Conservation (phyloP, 805 yeast species). For the Clavispora santaluciae region DNA sequence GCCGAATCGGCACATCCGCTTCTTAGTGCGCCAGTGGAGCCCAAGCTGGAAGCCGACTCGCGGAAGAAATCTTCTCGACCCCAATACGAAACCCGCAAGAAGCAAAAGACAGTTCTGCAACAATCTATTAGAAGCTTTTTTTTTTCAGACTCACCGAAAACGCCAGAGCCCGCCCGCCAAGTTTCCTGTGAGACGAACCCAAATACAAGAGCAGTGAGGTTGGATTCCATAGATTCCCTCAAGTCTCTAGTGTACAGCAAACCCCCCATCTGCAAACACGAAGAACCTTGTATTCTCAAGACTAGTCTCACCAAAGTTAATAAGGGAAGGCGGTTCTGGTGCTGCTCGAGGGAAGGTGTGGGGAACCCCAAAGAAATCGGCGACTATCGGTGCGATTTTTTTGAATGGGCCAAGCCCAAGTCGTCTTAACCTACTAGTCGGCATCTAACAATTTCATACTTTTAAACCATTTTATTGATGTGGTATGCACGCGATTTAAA, state of each 20-base stretch:
- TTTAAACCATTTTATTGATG: not conserved
- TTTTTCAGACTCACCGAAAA: conserved; percentile 4
- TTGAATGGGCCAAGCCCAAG: conserved; percentile 13
- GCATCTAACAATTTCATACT: not conserved
- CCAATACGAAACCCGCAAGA: conserved; percentile 19
- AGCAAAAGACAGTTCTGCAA: conserved; percentile 11
- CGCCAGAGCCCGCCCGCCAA: not conserved
- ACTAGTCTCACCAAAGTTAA: conserved; percentile 24
- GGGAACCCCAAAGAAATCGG: conserved; percentile 13
- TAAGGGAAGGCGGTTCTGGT: conserved; percentile 31
- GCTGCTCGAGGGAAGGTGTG: conserved; percentile 18
- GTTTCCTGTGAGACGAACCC: not conserved
- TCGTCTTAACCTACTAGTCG: not conserved
- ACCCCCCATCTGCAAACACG: conserved; percentile 27
- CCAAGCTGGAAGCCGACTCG: too few relatives aligned
- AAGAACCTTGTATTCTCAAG: conserved; percentile 21
- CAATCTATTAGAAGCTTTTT: conserved; percentile 24
- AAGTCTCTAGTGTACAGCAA: conserved; percentile 16
- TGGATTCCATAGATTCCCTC: conserved; percentile 1
- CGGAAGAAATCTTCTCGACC: conserved; percentile 3
- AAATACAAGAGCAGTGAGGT: not conserved
- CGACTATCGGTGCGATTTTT: conserved; percentile 13
- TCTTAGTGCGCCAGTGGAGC: too few relatives aligned
- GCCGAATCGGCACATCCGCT: too few relatives aligned
- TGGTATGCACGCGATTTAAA: not conserved